A percentile compares a stretch with the other conserved stretches of the same genome.
phyloP scores from a whole-genome alignment of 805 yeast genomes.

The Saccharomycopsis selenospora region DNA sequence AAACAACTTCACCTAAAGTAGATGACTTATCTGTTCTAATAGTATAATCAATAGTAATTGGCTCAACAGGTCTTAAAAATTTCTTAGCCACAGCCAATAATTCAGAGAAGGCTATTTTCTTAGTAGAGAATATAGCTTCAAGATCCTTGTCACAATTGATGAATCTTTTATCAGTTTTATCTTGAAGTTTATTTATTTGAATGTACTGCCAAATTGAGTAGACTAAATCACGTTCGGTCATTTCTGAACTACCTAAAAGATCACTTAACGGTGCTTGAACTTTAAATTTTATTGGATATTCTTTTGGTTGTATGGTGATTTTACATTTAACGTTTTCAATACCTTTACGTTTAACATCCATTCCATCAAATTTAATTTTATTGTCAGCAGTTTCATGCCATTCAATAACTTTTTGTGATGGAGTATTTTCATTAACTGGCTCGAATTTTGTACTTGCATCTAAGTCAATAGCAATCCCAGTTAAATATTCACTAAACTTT shows the following conservation, averaged over 20 bases:
- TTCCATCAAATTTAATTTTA: conserved; percentile 69
- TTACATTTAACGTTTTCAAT: conserved; percentile 53
- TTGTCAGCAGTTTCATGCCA: conserved; percentile 70
- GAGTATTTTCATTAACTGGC: conserved; percentile 23
- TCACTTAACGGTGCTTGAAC: conserved; percentile 60
- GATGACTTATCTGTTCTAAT: conserved; percentile 70
- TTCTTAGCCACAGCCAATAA: conserved; percentile 60
- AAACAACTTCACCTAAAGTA: conserved; percentile 71
- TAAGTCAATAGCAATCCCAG: conserved; percentile 80
- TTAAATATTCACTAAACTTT: conserved; percentile 71
- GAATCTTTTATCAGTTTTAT: conserved; percentile 46
- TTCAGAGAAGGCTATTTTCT: conserved; percentile 53
- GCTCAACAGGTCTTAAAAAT: conserved; percentile 70
- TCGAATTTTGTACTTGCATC: conserved; percentile 24
- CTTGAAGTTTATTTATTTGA: conserved; percentile 57
- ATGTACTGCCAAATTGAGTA: conserved; percentile 76
- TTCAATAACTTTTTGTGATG: conserved; percentile 45
- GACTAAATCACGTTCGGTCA: conserved; percentile 80
- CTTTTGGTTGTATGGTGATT: conserved; percentile 76
- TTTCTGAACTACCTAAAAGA: conserved; percentile 68
- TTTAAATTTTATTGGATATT: conserved; percentile 58
- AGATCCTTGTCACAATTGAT: conserved; percentile 45
- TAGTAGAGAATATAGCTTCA: conserved; percentile 37
- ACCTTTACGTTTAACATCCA: conserved; percentile 82
- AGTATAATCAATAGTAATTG: conserved; percentile 68